Evolutionary conservation across 352 stramenopile genomes (phyloP), one percentile per base, ranked within the genome.

Genomic region (Aphanomyces cochlioides): DNA sequence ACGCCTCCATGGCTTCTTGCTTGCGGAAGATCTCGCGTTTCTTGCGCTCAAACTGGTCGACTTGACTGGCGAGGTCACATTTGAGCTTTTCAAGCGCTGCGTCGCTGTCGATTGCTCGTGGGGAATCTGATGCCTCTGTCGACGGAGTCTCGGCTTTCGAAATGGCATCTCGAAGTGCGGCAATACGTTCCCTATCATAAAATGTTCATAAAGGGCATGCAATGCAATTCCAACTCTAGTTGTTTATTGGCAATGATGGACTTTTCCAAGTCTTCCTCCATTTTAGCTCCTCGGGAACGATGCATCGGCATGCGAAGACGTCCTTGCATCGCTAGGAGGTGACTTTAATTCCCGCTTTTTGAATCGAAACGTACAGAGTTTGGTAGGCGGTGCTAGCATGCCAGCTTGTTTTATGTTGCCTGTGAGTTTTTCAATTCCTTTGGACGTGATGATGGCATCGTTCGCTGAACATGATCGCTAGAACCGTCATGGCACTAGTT

Each of bases 381-480:
- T 91, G 1, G 80, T 79, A 66, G 90, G 87, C 1, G 83, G 79
- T 8, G 83, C 87, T 0, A 94, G 72, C 75, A 90, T 83, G 0
- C 83, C 83, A 0, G 85, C 81, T 48, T 80, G 74, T 61, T 94
- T 94, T 66, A 70, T 70, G 47, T 19, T 61, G 5, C 48, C 7
- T 13, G 37, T 69, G 21, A 47, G 34, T 37, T 61, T 61, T 61
- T 61, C 54, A 41, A 43, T 61, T 10, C 36, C 36, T 17, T 56
- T 69, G 7, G 61, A 57, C 1, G 61, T 4, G 15, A 59, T 34
- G 10, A 8, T 57, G 21, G 60, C 38, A 17, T 36, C 5, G 7
- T 64, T 67, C 7, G n/a, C 21, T 13, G 37, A 28, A 28, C 1
- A 28, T 28, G 28, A 28, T 28, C 28, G 28, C 28, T 28, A 28